Percentiles rank a stretch among this genome's conserved stretches.
phyloP scores from a whole-genome alignment of 2,329 filamentous ascomycete species.

The Spiromastix sp. region DNA sequence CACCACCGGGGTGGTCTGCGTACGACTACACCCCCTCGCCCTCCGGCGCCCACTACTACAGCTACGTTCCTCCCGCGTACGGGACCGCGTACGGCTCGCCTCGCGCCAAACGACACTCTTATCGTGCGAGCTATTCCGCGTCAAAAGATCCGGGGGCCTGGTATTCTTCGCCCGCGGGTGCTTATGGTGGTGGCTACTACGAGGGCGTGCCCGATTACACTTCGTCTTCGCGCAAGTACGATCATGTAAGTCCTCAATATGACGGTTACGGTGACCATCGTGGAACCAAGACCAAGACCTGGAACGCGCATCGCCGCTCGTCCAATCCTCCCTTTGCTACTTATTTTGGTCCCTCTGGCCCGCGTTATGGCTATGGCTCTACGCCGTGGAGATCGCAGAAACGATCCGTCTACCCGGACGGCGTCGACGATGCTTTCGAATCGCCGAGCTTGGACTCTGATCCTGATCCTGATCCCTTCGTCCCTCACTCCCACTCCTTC shows the following conservation, averaged over 20 bases:
- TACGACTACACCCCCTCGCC: conserved; percentile 41
- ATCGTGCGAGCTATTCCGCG: conserved; percentile 47
- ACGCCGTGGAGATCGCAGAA: conserved; percentile 30
- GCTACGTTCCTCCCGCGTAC: conserved; percentile 46
- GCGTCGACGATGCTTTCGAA: conserved; percentile 46
- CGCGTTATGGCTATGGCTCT: conserved; percentile 14
- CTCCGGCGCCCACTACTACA: conserved; percentile 40
- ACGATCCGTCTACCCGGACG: conserved; percentile 47
- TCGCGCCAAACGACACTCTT: conserved; percentile 40
- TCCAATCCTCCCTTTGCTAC: conserved; percentile 33
- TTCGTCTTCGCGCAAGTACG: conserved; percentile 44
- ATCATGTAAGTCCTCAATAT: conserved; percentile 57
- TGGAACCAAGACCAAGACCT: background rate
- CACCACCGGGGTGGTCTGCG: conserved; percentile 37
- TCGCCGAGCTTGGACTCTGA: conserved; percentile 24
- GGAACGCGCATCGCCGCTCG: conserved; percentile 31
- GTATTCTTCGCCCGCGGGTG: conserved; percentile 31
- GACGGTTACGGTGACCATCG: conserved; percentile 18
- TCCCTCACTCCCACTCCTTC: conserved; percentile 4
- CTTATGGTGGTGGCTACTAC: conserved; percentile 37
- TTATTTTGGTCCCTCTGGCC: conserved; percentile 20
- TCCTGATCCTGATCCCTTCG: no score
- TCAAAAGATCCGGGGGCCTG: conserved; percentile 30
- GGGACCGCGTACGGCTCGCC: conserved; percentile 39
- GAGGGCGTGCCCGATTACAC: conserved; percentile 39